Percentiles rank a stretch among this genome's conserved stretches.
These are phyloP conservation scores for Santalum album DNA, from an alignment of 164 flowering plant species.

Conservation along the genomic window DNA sequence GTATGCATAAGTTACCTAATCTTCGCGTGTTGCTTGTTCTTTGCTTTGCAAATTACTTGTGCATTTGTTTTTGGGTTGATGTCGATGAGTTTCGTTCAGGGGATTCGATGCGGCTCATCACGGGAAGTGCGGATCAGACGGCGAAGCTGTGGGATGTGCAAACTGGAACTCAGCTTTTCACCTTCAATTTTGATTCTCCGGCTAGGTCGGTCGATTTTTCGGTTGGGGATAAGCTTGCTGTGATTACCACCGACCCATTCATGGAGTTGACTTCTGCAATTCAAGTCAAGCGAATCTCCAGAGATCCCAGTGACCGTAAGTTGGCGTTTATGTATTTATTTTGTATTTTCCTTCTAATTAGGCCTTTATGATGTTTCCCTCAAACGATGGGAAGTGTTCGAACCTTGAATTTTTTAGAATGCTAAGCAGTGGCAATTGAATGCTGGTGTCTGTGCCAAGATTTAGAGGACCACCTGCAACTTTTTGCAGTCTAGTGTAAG, in stretches of 20 bases:
- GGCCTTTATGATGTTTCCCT: not conserved
- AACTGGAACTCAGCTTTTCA: constrained; percentile 47
- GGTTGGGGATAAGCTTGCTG: constrained; percentile 75
- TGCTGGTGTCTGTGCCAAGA: no score
- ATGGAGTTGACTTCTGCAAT: constrained; percentile 77
- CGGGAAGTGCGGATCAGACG: constrained; percentile 85
- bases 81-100: constrained; percentile 22
- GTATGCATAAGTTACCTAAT: no score
- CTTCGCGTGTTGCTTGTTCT: no score
- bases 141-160: constrained; percentile 81
- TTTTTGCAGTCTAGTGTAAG: no score
- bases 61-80: no score
- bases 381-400: no score
- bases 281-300: constrained; percentile 67
- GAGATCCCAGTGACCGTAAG: constrained; percentile 65
- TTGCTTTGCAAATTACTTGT: no score
- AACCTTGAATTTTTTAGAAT: no score
- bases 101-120: constrained; percentile 64
- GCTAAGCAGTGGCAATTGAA: no score
- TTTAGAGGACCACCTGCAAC: no score
- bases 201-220: constrained; percentile 75
- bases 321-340: not conserved
- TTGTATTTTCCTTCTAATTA: not conserved
- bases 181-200: constrained; percentile 68
- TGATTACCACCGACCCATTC: constrained; percentile 86